phyloP scores from a whole-genome alignment of 1,284 basidiomycete genomes.

The Porogramme epimiltina region DNA sequence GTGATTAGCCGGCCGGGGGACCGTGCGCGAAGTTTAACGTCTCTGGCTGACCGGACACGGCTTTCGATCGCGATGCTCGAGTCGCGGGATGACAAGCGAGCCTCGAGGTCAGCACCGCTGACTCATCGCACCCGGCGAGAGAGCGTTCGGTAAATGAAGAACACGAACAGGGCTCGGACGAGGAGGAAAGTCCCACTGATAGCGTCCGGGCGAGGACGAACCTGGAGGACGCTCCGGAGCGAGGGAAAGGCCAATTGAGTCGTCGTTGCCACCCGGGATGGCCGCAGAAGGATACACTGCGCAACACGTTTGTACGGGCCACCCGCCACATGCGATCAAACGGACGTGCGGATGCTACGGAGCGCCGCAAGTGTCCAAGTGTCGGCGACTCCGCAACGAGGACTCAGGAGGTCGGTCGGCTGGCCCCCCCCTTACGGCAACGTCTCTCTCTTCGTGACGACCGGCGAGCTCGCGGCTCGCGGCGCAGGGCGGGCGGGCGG shows the following conservation, averaged over 20 bases:
- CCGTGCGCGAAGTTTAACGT: no score
- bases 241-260: not conserved
- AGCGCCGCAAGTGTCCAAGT: conserved; percentile 5
- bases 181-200: not conserved
- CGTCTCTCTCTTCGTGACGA: conserved; percentile 2
- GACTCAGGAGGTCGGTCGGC: no score
- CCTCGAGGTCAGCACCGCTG: not conserved
- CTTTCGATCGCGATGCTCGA: no score
- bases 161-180: not conserved
- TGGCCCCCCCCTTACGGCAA: not conserved
- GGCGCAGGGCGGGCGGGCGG: not conserved
- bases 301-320: not conserved
- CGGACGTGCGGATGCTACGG: conserved; percentile 4
- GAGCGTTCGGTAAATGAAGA: not conserved
- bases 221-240: not conserved
- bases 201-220: not conserved
- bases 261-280: conserved; percentile 5
- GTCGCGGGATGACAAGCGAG: not conserved
- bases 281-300: not conserved
- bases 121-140: not conserved
- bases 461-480: conserved; percentile 5
- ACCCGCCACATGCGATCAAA: conserved; percentile 6
- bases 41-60: not conserved
- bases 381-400: conserved; percentile 1
- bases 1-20: no score